Evolutionary conservation across 192 early-diverging fungal genomes (phyloP).

Genomic region (Linnemannia elongata): DNA sequence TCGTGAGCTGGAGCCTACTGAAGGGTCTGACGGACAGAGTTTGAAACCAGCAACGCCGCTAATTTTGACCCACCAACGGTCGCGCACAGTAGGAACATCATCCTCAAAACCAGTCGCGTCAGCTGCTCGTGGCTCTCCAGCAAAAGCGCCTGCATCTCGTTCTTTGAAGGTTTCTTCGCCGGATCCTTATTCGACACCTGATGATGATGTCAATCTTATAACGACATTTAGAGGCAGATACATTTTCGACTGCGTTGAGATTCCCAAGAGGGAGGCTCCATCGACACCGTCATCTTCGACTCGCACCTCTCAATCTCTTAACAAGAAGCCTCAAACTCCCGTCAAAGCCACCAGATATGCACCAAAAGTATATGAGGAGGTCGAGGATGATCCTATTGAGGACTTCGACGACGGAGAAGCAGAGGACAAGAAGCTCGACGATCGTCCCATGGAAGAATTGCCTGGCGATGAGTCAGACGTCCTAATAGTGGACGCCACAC

Average conservation of each 20-base stretch:
- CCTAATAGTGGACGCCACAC: background rate
- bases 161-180: background rate
- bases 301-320: background rate
- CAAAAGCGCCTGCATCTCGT: background rate
- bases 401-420: constrained; percentile 21
- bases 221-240: background rate
- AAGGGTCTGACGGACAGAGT: background rate
- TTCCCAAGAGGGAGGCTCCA: background rate
- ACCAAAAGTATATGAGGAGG: constrained; percentile 13
- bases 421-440: background rate
- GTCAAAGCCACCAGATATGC: background rate
- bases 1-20: background rate
- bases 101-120: background rate
- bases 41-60: background rate
- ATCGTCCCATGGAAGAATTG: background rate
- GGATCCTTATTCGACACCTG: background rate
- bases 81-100: background rate
- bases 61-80: constrained; percentile 3
- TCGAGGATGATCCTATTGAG: constrained; percentile 32
- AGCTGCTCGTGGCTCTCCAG: background rate
- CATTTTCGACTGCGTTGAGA: constrained; percentile 17
- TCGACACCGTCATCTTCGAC: background rate
- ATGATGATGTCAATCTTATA: background rate
- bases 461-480: background rate
- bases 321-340: background rate